Evolutionary conservation across 768 basidiomycete genomes (phyloP), one percentile per base, ranked within the genome.

Genomic region (Amanita thiersii): DNA sequence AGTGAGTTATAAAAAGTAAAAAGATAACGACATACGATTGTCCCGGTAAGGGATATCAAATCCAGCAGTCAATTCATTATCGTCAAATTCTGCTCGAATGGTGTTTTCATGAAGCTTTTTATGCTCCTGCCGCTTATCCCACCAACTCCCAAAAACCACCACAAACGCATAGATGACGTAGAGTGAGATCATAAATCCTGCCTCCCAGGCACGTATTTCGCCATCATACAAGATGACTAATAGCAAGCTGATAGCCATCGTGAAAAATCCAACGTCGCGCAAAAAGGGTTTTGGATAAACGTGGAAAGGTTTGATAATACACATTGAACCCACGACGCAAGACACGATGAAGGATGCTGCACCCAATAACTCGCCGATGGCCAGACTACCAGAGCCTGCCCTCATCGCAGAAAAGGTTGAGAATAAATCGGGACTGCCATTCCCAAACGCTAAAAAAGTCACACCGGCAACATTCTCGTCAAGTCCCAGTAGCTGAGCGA

Each of bases 301-400:
- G 50, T 77, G 75, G 63, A 99, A 99, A 0, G 94, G 93, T 44
- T 85, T 86, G 61, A 98, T 91, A 60, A 98, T 81, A 51, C 89
- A 92, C 83, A 99, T 94, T n/a, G 86, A 84, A 5, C 96, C 96
- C 9, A 90, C 94, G 17, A 99, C 96, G 53, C 92, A 90, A 2
- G 90, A 90, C 15, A 89, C 81, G 60, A 99, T 93, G 66, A 99
- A 99, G 2, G 88, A 75, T 0, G 94, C 93, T 2, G 94, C 94
- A 4, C 96, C 96, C 9, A 99, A 68, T 5, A 99, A 72, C 57
- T 99, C 96, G 15, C 96, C 96, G 40, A 99, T 79, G 1, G 96
- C 96, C 41, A 99, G 63, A 43, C 86, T 77, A 5, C 92, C 92
- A 3, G 92, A 88, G 51, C 82, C 66, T 15, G 80, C 70, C 21